Base-by-base conservation (phyloP, 2,329 filamentous ascomycete species). In the Microcera coccophila region DNA sequence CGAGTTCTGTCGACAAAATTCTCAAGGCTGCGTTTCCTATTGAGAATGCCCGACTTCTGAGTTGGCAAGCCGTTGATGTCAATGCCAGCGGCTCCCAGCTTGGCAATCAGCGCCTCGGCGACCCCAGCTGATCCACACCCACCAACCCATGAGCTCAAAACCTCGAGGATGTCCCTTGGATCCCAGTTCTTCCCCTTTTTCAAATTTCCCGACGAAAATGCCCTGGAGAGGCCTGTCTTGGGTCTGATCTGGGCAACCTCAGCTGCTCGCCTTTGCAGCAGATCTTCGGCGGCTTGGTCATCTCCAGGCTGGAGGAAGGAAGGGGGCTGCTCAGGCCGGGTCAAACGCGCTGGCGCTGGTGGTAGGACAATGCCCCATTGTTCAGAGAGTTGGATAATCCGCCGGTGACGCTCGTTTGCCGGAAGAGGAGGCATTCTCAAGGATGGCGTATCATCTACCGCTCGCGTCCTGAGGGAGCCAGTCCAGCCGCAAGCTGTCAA, bases 101-200 rank as follows among this genome's bases (percentile, higher is more conserved):
- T 76, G 3, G 60, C 63, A 21, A 81, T 70, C 18, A 81, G 65
- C 1, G 73, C 74, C 53, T 80, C 74, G n/a, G 75, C 77, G 4
- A 81, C 71, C 8, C 73, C 77, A 0, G 77, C 69, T 1, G 74
- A 70, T 11, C 76, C 76, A 14, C 61, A 62, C 36, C 70, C 73
- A 26, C 65, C 60, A 42, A 81, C 67, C 53, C 77, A 75, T 32
- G 64, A 62, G 36, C 72, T 63, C 39, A 81, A 64, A 12, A 72
- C 71, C 37, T 73, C 71, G 38, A 79, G 73, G 16, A 80, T 69
- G 48, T 80, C 72, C 33, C 67, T 70, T 10, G 74, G 67, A 20
- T 79, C 73, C 70, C 72, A 78, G 32, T 66, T 57, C 55, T 78
- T 78, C 51, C 66, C 73, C 47, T 69, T 73, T 47, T 68, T 71